phyloP scores from a whole-genome alignment of 1,284 basidiomycete species.

The Cryptococcus jaspeensis region DNA sequence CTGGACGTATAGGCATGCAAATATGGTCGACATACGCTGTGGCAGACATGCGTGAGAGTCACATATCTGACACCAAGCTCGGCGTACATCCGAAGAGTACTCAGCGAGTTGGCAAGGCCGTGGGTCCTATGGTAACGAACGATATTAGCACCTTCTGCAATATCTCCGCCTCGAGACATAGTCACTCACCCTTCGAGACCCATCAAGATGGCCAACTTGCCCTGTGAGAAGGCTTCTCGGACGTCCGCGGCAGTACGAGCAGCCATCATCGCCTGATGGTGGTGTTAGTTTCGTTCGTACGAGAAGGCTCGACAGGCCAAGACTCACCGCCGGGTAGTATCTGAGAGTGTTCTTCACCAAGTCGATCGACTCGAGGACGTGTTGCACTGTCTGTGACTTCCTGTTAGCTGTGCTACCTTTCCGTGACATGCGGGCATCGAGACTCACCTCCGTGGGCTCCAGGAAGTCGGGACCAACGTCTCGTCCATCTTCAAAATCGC shows the following conservation, averaged over 20 bases:
- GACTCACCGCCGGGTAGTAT: not conserved
- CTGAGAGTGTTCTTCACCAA: conserved; percentile 66
- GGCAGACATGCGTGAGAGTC: conserved; percentile 78
- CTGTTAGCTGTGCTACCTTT: not conserved
- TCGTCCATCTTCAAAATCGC: too few species aligned
- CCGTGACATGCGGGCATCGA: not conserved
- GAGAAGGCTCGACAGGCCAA: conserved; percentile 59
- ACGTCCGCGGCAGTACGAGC: conserved; percentile 59
- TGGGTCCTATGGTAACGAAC: conserved; percentile 55
- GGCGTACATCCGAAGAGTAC: conserved; percentile 70
- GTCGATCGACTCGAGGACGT: conserved; percentile 87
- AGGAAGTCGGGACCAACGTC: conserved; percentile 61
- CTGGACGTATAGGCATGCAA: not conserved
- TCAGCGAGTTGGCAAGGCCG: conserved; percentile 78
- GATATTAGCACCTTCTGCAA: not conserved
- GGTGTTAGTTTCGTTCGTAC: conserved; percentile 47
- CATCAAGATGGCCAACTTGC: conserved; percentile 74
- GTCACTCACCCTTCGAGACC: conserved; percentile 71
- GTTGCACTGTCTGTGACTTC: conserved; percentile 54
- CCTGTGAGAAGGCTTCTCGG: conserved; percentile 58
- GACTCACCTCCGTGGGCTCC: conserved; percentile 68
- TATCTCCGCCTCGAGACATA: not conserved
- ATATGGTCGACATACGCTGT: conserved; percentile 58
- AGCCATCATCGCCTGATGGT: not conserved
- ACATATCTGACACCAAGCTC: conserved; percentile 76